Percentiles rank a stretch among this genome's conserved stretches.
phyloP scores from a whole-genome alignment of 306 rosid species.

The Quercus aquifolioides region DNA sequence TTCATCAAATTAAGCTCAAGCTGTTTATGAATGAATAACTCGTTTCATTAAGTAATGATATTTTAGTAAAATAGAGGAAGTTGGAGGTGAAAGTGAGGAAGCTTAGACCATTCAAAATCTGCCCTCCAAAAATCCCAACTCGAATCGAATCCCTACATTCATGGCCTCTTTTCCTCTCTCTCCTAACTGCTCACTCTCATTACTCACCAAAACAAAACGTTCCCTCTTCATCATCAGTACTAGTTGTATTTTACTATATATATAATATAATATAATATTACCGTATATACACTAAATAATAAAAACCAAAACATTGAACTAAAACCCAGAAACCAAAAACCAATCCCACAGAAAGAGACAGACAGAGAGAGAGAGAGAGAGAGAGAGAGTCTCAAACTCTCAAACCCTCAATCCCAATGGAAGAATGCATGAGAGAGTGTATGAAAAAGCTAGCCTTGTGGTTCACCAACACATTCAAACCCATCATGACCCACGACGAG shows the following conservation, averaged over 20 bases:
- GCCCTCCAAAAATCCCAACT: not conserved
- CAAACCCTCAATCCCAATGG: constrained; percentile 6
- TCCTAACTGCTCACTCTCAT: no score
- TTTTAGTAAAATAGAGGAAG: not conserved
- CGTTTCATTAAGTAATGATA: not conserved
- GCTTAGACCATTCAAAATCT: no score
- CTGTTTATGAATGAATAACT: no score
- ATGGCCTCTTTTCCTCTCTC: no score
- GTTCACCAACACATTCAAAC: constrained; percentile 50
- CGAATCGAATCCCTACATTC: not conserved
- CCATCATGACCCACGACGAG: constrained; percentile 60
- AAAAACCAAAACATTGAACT: no score
- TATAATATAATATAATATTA: no score
- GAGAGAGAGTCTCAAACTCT: not conserved
- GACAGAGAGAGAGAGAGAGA: not conserved
- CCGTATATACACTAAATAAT: no score
- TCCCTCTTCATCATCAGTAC: no score
- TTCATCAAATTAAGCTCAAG: no score
- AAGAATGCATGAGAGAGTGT: constrained; percentile 37
- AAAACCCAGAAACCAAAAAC: no score
- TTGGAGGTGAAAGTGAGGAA: not conserved
- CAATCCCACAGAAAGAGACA: not conserved
- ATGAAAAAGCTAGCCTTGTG: constrained; percentile 47
- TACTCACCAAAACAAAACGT: no score
- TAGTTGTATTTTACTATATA: no score